A percentile compares a stretch with the other conserved stretches of the same genome.
Conservation (phyloP, 768 basidiomycete genomes). For the Psilocybe subaeruginosa region DNA sequence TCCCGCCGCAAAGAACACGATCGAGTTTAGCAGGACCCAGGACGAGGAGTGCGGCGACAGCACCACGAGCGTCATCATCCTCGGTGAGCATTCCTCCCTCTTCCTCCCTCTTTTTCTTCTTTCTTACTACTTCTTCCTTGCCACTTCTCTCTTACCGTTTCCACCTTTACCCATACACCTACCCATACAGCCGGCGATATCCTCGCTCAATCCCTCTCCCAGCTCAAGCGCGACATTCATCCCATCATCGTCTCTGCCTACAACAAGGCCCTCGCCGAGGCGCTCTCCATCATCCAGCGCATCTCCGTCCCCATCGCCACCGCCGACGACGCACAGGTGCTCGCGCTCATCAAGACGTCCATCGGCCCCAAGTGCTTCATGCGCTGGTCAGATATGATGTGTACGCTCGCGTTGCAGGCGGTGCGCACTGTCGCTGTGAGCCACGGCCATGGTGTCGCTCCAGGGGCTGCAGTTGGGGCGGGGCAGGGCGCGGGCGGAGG, state of each 20-base stretch:
- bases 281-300: constrained; percentile 83
- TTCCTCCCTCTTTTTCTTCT: neutral
- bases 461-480: too few relatives aligned
- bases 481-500: constrained; percentile 29
- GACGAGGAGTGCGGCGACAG: constrained; percentile 73
- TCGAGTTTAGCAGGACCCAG: constrained; percentile 92
- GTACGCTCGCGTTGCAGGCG: constrained; percentile 89
- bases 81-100: constrained; percentile 56
- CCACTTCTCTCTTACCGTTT: neutral
- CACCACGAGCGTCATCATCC: constrained; percentile 94
- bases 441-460: too few relatives aligned
- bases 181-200: constrained; percentile 80
- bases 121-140: neutral
- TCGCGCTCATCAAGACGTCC: constrained; percentile 95
- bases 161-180: too few relatives aligned
- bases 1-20: constrained; percentile 99
- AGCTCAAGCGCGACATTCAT: constrained; percentile 96
- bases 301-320: constrained; percentile 93
- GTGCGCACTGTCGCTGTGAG: constrained; percentile 46
- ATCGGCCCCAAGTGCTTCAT: constrained; percentile 98
- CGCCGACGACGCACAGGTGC: constrained; percentile 86
- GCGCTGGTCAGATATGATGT: constrained; percentile 98
- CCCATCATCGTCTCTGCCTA: constrained; percentile 98
- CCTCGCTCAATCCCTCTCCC: constrained; percentile 89
- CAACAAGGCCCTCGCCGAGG: constrained; percentile 93